These are phyloP conservation scores for Triglochin maritima DNA, from an alignment of 106 monocot species.

Conservation along the genomic window DNA sequence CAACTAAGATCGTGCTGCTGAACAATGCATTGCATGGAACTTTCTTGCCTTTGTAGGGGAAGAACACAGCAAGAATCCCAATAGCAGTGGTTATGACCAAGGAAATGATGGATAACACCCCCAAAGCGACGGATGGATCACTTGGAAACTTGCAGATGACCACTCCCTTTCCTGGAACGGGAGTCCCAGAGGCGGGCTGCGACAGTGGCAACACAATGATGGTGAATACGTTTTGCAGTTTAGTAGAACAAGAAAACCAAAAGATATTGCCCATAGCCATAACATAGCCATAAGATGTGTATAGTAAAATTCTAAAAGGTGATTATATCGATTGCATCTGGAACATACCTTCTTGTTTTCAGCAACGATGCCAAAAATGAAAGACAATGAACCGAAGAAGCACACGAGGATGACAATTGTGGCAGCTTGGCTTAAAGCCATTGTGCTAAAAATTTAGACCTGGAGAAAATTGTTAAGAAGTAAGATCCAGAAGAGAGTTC, in stretches of 20 bases:
- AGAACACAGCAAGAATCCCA: slow-evolving; percentile 41
- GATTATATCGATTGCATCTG: background rate
- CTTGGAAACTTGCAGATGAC: slow-evolving; percentile 70
- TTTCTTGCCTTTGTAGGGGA: slow-evolving; percentile 45
- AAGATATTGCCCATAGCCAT: background rate
- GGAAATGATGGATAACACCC: slow-evolving; percentile 38
- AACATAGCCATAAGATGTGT: background rate
- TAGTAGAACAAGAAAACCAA: background rate
- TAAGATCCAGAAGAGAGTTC: too few relatives aligned
- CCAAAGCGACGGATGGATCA: slow-evolving; percentile 58
- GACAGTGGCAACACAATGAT: too few relatives aligned
- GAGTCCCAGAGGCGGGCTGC: slow-evolving; percentile 59
- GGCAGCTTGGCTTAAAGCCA: slow-evolving; percentile 20
- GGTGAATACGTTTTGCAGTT: too few relatives aligned
- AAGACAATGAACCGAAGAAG: slow-evolving; percentile 23
- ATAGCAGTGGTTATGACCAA: slow-evolving; percentile 29
- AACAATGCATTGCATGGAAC: slow-evolving; percentile 40
- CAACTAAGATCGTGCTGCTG: slow-evolving; percentile 20
- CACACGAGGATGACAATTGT: slow-evolving; percentile 16
- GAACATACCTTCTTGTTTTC: slow-evolving; percentile 31
- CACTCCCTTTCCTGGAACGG: slow-evolving; percentile 45
- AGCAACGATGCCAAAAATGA: slow-evolving; percentile 29
- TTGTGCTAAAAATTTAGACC: background rate
- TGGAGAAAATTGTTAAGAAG: too few relatives aligned
- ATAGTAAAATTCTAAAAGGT: background rate